Evolutionary conservation across 2,329 filamentous ascomycete species (phyloP), one percentile per base, ranked within the genome.

Genomic region (Paecilomyces sp.): DNA sequence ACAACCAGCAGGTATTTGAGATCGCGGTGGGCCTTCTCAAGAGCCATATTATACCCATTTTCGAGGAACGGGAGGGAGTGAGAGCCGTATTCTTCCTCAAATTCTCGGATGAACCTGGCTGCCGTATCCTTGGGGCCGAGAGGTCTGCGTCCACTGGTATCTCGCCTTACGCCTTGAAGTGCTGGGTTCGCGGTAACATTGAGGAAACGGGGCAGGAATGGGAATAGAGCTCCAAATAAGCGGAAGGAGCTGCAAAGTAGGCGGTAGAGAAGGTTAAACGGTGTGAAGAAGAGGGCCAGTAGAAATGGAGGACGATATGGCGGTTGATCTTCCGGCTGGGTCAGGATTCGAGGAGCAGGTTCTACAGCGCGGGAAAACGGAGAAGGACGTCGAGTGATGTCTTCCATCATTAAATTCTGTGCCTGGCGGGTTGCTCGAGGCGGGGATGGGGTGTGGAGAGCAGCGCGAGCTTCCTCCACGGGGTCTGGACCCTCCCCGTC

Each of bases 1-100:
- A 97, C 79, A 15, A 97, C 88, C n/a, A 97, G 77, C 13, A 99
- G 80, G 71, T 95, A 96, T 71, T 95, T 95, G 58, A 97, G 82
- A 36, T 97, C 91, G 66, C 87, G 88, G 79, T 97, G 97, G 5
- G 93, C 92, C 41, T 88, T 77, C 70, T 99, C 94, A 63, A 96
- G 85, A 0, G 92, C 92, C 75, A 96, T 90, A 4, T 95, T 92
- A 70, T 97, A 94, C 3, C 93, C 92, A 57, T 89, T 89, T 70
- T 97, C 92, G 65, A 88, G 87, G 73, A 95, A 96, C 0, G 89
- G 87, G 3, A 97, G 76, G 3, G 71, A 61, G 55, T 77, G 70
- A 18, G 81, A 77, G 0, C 91, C 92, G 70, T 97, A 94, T 68
- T 96, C 91, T 75, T 99, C 94, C 68, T 96, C 92, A 65, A 99